Conservation (phyloP, 768 basidiomycete genomes). For the Pulveroboletus ravenelii region DNA sequence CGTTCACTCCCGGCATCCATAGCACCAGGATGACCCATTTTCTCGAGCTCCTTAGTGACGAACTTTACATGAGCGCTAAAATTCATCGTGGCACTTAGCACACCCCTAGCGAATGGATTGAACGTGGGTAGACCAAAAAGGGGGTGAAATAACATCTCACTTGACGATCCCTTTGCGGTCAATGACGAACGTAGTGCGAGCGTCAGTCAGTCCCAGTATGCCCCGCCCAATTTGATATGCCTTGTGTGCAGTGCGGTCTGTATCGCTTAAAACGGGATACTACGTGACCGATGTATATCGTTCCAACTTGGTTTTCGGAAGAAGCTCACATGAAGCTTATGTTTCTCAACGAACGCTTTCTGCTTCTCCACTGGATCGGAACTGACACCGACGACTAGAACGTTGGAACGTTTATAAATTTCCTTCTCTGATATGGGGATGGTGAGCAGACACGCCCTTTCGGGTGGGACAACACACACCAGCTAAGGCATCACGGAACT, state of each 20-base stretch:
- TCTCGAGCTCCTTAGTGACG: conserved; percentile 62
- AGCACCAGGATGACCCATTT: conserved; percentile 28
- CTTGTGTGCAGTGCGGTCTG: conserved; percentile 54
- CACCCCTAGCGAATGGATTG: conserved; percentile 40
- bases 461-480: conserved; percentile 36
- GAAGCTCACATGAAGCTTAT: conserved; percentile 54
- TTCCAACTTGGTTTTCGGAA: not conserved
- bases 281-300: conserved; percentile 20
- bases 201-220: conserved; percentile 58
- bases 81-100: conserved; percentile 55
- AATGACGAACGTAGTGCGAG: conserved; percentile 73
- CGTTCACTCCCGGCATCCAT: not conserved
- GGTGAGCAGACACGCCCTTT: not conserved
- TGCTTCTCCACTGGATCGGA: conserved; percentile 69
- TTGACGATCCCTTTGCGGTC: conserved; percentile 65
- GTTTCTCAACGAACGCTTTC: conserved; percentile 66
- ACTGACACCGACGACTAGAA: conserved; percentile 71
- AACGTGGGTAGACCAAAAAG: conserved; percentile 1
- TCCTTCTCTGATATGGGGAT: conserved; percentile 46
- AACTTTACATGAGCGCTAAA: conserved; percentile 67
- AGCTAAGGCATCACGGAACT: conserved; percentile 73
- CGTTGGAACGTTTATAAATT: conserved; percentile 57
- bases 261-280: conserved; percentile 80
- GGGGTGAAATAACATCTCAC: conserved; percentile 32
- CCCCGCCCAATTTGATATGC: conserved; percentile 64